A percentile compares a stretch with the other conserved stretches of the same genome.
These are phyloP conservation scores for Podila epicladia DNA, from an alignment of 192 early-diverging fungal species.

Conservation along the genomic window DNA sequence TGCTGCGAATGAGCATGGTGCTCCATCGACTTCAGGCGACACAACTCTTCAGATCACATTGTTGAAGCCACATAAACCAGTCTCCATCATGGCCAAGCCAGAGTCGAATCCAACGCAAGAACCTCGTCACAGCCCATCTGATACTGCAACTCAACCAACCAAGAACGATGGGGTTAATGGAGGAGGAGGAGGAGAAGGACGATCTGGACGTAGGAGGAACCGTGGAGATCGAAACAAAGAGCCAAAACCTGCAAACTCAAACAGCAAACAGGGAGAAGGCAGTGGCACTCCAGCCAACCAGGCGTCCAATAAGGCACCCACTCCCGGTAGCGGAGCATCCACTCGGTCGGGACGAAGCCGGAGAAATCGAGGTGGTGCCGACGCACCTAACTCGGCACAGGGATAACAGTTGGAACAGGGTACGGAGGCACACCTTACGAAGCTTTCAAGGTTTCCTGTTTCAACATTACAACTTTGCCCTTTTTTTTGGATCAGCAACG, in stretches of 20 bases:
- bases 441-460: too few species aligned
- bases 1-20: constrained; percentile 6
- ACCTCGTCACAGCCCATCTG: neutral
- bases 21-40: neutral
- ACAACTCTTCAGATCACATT: constrained; percentile 30
- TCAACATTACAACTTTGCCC: too few species aligned
- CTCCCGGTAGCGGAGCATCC: constrained; percentile 4
- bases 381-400: constrained; percentile 9
- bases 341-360: constrained; percentile 15
- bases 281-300: neutral
- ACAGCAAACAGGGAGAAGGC: neutral
- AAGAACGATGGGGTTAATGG: neutral
- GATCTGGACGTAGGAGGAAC: neutral
- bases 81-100: neutral
- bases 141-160: neutral
- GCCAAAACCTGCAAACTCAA: neutral
- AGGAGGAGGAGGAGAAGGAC: neutral
- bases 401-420: neutral
- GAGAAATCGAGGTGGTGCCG: constrained; percentile 20
- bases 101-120: neutral
- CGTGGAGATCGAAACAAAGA: constrained; percentile 12
- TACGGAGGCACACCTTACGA: too few species aligned
- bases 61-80: constrained; percentile 24
- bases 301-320: constrained; percentile 2
- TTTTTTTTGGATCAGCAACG: too few species aligned